Evolutionary conservation across 2,329 filamentous ascomycete genomes (phyloP).

Genomic region (Fusarium miscanthi): DNA sequence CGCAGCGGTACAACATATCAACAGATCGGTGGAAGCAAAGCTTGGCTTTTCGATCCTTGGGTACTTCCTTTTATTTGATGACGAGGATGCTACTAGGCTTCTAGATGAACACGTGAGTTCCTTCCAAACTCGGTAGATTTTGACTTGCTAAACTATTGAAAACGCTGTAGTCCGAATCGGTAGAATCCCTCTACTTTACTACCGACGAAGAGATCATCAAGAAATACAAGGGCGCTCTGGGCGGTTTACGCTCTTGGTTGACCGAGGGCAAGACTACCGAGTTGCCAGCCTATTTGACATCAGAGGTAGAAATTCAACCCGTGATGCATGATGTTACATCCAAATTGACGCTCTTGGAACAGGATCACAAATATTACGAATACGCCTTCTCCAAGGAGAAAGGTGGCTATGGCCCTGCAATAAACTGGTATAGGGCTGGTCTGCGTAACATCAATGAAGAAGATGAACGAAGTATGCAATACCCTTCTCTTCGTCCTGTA

Average conservation of each 20-base stretch:
- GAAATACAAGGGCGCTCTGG: not conserved
- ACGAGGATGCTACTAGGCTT: not conserved
- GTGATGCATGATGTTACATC: accelerated
- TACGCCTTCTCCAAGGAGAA: not conserved
- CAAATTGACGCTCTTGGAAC: accelerated
- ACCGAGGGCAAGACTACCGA: not conserved
- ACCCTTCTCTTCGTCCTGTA: not conserved
- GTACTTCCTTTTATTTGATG: not conserved
- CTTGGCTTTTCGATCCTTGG: not conserved
- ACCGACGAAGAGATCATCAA: not conserved
- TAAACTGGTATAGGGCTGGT: not conserved
- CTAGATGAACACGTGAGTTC: not conserved
- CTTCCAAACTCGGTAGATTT: accelerated
- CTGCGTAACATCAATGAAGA: not conserved
- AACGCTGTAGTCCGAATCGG: not conserved
- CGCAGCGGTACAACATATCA: accelerated
- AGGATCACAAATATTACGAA: not conserved
- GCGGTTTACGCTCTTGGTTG: not conserved
- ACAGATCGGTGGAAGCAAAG: not conserved
- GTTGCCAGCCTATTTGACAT: not conserved
- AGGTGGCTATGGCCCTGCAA: not conserved
- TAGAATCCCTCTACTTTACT: not conserved
- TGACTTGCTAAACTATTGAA: accelerated
- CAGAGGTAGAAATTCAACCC: not conserved
- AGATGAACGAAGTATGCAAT: not conserved